Conservation (phyloP, 352 stramenopile species). For the Globisporangium camurandrum region DNA sequence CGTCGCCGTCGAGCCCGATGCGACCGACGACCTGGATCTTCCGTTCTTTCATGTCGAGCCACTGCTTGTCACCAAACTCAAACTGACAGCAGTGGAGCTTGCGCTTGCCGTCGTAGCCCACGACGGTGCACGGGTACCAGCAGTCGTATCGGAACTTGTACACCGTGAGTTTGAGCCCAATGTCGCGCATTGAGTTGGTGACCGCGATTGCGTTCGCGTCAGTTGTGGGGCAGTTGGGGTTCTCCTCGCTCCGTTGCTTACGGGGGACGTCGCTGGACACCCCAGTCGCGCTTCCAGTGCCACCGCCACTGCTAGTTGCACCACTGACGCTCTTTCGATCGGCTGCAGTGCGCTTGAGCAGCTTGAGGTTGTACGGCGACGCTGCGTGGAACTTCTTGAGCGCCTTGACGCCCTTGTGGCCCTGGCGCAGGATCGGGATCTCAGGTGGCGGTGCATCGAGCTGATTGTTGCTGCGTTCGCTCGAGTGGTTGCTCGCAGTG, state of each 20-base stretch:
- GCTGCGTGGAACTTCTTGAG: conserved; percentile 52
- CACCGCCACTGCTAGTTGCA: too few species aligned
- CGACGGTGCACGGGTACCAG: conserved; percentile 74
- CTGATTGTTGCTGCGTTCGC: conserved; percentile 13
- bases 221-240: neutral
- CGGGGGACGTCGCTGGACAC: neutral
- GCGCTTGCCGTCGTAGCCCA: conserved; percentile 65
- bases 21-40: conserved; percentile 42
- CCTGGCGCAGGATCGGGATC: conserved; percentile 46
- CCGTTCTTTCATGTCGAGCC: conserved; percentile 45
- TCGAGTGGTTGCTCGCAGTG: neutral
- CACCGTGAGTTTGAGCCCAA: conserved; percentile 50
- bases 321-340: too few species aligned
- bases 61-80: conserved; percentile 79
- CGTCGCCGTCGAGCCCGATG: conserved; percentile 3
- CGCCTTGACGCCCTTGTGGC: conserved; percentile 53
- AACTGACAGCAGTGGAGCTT: conserved; percentile 75
- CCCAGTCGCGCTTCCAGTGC: neutral
- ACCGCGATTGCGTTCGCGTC: conserved; percentile 13
- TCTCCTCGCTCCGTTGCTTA: neutral
- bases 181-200: conserved; percentile 47
- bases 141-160: conserved; percentile 78
- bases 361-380: conserved; percentile 45
- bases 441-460: conserved; percentile 1
- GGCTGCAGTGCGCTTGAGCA: conserved; percentile 11